Conservation (phyloP, 352 stramenopile species). For the Phytophthora hibernalis region DNA sequence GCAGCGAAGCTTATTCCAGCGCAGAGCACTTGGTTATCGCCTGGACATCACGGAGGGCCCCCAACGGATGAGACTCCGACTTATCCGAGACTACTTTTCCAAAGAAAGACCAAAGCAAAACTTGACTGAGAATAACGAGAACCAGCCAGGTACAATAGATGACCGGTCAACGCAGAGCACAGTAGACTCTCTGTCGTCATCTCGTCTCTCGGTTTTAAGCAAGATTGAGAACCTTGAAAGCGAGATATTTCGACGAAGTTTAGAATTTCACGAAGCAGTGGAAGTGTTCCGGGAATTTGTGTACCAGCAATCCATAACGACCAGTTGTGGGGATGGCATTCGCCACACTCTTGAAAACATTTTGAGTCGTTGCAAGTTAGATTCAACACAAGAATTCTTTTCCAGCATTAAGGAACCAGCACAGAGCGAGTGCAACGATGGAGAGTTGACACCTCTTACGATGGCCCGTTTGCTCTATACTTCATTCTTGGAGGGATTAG, state of each 20-base stretch:
- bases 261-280: constrained; percentile 67
- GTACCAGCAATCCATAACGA: constrained; percentile 1
- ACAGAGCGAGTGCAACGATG: not conserved
- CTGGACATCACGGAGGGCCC: constrained; percentile 64
- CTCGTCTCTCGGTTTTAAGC: not conserved
- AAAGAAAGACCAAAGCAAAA: constrained; percentile 4
- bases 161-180: not conserved
- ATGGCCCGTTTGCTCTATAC: constrained; percentile 34
- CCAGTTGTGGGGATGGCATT: not conserved
- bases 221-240: constrained; percentile 7
- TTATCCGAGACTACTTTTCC: constrained; percentile 45
- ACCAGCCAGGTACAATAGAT: not conserved
- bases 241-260: constrained; percentile 33
- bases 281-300: constrained; percentile 53
- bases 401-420: not conserved
- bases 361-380: constrained; percentile 29
- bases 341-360: constrained; percentile 19
- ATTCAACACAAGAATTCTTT: constrained; percentile 22
- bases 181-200: not conserved
- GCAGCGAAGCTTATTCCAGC: constrained; percentile 59
- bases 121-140: not conserved
- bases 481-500: constrained; percentile 19
- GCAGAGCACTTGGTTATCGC: constrained; percentile 41
- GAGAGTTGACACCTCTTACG: not conserved
- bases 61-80: constrained; percentile 55